Percentiles rank a stretch among this genome's conserved stretches.
Evolutionary conservation across 805 yeast genomes (phyloP).

Genomic region (Yarrowia bubula): DNA sequence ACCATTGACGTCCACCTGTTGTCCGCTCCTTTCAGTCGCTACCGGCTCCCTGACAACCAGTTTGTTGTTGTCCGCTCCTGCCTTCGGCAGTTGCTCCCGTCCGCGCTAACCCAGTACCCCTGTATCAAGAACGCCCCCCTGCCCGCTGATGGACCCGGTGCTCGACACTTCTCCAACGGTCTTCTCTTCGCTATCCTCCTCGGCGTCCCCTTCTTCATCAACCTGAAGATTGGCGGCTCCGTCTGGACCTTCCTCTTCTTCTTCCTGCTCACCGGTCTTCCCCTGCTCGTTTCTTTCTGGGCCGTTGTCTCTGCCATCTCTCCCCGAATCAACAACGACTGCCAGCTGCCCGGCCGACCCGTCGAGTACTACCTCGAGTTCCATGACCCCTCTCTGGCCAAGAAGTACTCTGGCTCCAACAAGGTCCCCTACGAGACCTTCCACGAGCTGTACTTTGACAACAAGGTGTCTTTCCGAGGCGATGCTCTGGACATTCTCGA

Average conservation of each 20-base stretch:
- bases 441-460: slow-evolving; percentile 81
- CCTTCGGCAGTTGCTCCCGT: background rate
- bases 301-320: slow-evolving; percentile 69
- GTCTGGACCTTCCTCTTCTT: slow-evolving; percentile 64
- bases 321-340: slow-evolving; percentile 80
- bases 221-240: slow-evolving; percentile 65
- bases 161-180: slow-evolving; percentile 68
- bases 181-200: slow-evolving; percentile 50
- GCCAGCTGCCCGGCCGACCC: slow-evolving; percentile 69
- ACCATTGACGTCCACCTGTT: background rate
- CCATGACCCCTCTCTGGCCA: slow-evolving; percentile 67
- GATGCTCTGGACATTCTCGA: slow-evolving; percentile 82
- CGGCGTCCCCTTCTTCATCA: slow-evolving; percentile 60
- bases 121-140: slow-evolving; percentile 81
- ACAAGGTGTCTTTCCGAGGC: slow-evolving; percentile 83
- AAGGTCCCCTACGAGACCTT: slow-evolving; percentile 92
- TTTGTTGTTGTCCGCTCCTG: background rate
- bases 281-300: slow-evolving; percentile 82
- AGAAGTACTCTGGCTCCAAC: slow-evolving; percentile 65
- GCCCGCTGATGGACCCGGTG: slow-evolving; percentile 90
- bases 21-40: no score
- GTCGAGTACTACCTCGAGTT: slow-evolving; percentile 77
- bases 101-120: slow-evolving; percentile 44
- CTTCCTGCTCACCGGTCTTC: slow-evolving; percentile 54
- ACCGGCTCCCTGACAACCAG: no score